A percentile compares a stretch with the other conserved stretches of the same genome.
These are phyloP conservation scores for Clonostachys byssicola DNA, from an alignment of 2,329 filamentous ascomycete genomes.

Conservation along the genomic window DNA sequence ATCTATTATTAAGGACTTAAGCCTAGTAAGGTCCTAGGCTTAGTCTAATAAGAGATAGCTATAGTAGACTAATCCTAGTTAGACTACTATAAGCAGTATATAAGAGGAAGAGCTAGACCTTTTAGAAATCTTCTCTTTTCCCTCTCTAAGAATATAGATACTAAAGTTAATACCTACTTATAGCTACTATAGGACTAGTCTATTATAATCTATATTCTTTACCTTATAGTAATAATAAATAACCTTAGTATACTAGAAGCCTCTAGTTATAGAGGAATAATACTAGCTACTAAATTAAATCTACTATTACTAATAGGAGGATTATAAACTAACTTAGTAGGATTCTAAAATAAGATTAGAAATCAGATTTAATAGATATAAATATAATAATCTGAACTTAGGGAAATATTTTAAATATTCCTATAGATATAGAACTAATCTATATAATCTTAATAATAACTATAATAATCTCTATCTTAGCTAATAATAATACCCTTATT, in stretches of 20 bases:
- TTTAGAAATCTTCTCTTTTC: neutral
- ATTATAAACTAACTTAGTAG: neutral
- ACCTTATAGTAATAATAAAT: neutral
- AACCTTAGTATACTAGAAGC: neutral
- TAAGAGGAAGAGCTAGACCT: neutral
- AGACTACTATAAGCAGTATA: neutral
- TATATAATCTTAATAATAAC: neutral
- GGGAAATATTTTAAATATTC: neutral
- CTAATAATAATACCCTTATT: neutral
- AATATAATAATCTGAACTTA: neutral
- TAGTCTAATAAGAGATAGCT: neutral
- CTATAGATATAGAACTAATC: neutral
- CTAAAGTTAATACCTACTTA: neutral
- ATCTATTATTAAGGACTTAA: neutral
- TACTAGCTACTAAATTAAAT: neutral
- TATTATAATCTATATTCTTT: neutral
- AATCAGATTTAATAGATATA: neutral
- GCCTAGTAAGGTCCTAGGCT: neutral
- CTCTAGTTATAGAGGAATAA: neutral
- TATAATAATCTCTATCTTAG: neutral
- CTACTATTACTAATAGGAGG: neutral
- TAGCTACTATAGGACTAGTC: neutral
- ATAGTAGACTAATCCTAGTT: neutral
- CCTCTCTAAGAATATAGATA: too few species aligned
- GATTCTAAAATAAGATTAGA: neutral